phyloP scores from a whole-genome alignment of 768 basidiomycete genomes.

The Kwoniella bestiolae region DNA sequence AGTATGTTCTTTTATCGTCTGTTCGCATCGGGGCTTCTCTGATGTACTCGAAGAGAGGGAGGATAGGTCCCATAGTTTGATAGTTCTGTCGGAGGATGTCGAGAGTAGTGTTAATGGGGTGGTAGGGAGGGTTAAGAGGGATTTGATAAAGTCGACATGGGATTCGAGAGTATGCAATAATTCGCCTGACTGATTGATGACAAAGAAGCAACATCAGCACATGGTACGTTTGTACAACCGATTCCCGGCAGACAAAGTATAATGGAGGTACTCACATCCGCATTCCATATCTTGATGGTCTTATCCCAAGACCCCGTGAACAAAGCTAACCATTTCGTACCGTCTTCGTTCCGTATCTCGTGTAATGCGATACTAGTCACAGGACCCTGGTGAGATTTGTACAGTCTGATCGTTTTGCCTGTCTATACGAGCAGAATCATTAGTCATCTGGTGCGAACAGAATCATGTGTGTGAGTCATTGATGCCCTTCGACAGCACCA shows the following conservation, averaged over 20 bases:
- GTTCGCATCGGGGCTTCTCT: slow-evolving; percentile 59
- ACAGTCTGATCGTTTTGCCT: slow-evolving; percentile 75
- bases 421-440: slow-evolving; percentile 70
- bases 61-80: slow-evolving; percentile 78
- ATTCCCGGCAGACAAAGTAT: too few species aligned
- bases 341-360: slow-evolving; percentile 14
- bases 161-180: slow-evolving; percentile 72
- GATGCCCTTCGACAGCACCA: too few species aligned
- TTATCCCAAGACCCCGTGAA: slow-evolving; percentile 97
- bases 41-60: slow-evolving; percentile 14
- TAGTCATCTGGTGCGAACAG: too few species aligned
- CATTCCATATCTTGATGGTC: slow-evolving; percentile 88
- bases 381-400: slow-evolving; percentile 83
- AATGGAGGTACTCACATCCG: slow-evolving; percentile 69
- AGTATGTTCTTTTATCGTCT: slow-evolving; percentile 79
- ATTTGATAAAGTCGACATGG: slow-evolving; percentile 90
- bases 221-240: too few species aligned
- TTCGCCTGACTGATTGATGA: slow-evolving; percentile 73
- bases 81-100: slow-evolving; percentile 84
- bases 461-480: too few species aligned
- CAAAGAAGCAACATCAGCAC: too few species aligned
- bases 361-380: slow-evolving; percentile 79
- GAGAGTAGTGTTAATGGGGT: slow-evolving; percentile 68
- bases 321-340: slow-evolving; percentile 59
- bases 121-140: slow-evolving; percentile 71